Evolutionary conservation across 106 monocot species (phyloP), one percentile per base, ranked within the genome.

Genomic region (Gastrodia elata): DNA sequence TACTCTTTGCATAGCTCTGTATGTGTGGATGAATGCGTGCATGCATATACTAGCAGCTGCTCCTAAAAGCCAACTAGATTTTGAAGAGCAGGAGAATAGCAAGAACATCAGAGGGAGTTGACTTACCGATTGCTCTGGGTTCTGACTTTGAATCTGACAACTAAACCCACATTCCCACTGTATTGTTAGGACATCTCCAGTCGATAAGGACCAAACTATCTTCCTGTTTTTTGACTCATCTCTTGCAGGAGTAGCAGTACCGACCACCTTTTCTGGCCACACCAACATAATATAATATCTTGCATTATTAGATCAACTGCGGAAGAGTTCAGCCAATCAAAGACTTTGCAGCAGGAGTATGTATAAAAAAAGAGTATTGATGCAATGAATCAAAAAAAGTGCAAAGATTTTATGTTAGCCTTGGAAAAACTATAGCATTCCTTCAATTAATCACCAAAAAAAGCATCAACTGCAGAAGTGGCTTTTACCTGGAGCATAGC

Each of bases 211-310:
- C 97, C 97, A 98, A 67, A 77, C 56, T 3, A 61, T 68, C 41
- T 81, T 86, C 57, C 74, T 83, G 36, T 76, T 80, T 39, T 71
- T 65, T 30, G 64, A 74, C 64, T 80, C 78, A 44, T 89, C 82
- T 79, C 81, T 87, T 64, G 49, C 77, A 20, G 91, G 90, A 22
- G 61, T 73, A 34, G 90, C 93, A 1, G 79, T 88, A 26, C 97
- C 97, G 13, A 91, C 80, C 33, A 93, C 68, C 78, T 88, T 98
- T 42, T 87, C 97, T 98, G 57, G 40, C 71, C 68, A 71, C 64
- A 39, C 5, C 48, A 16, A 28, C 30, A 10, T 14, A 14, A 68
- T 27, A 8, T 39, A 38, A 38, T 73, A 42, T 9, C 8, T 42
- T 42, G 8, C 52, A 68, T 22, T 44, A 28, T 22, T 30, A 48